These are phyloP conservation scores for Jatropha curcas DNA, from an alignment of 345 rosid genomes.

Conservation along the genomic window DNA sequence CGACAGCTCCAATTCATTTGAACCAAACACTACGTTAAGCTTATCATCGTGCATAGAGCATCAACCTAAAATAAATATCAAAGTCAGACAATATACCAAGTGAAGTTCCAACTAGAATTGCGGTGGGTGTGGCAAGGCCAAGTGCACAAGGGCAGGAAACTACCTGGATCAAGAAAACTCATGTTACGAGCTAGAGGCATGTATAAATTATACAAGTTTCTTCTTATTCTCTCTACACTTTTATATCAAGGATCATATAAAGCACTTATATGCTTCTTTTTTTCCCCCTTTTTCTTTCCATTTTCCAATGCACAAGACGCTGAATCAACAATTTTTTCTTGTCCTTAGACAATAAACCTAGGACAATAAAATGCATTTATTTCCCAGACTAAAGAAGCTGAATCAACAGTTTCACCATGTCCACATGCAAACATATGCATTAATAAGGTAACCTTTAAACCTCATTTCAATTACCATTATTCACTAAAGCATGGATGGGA, in stretches of 20 bases:
- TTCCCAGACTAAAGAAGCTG: not conserved
- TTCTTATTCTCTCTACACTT: not conserved
- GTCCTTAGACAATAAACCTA: no score
- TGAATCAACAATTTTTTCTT: no score
- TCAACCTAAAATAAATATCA: conserved; percentile 22
- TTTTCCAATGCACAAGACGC: not conserved
- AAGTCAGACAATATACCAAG: conserved; percentile 57
- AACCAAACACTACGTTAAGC: no score
- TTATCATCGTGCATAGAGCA: not conserved
- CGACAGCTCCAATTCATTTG: no score
- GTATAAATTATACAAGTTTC: conserved; percentile 1
- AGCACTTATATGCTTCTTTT: not conserved
- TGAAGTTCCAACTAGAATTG: conserved; percentile 94
- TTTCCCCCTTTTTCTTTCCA: not conserved
- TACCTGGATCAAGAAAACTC: conserved; percentile 52
- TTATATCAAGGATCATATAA: not conserved
- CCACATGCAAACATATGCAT: not conserved
- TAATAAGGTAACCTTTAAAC: not conserved
- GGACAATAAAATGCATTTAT: not conserved
- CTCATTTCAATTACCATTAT: not conserved
- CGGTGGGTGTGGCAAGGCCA: conserved; percentile 98
- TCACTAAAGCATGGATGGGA: not conserved
- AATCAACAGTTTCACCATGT: not conserved
- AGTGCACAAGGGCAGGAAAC: conserved; percentile 97
- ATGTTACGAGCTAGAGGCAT: conserved; percentile 8